phyloP scores from a whole-genome alignment of 345 rosid species.

The Salix caprea region DNA sequence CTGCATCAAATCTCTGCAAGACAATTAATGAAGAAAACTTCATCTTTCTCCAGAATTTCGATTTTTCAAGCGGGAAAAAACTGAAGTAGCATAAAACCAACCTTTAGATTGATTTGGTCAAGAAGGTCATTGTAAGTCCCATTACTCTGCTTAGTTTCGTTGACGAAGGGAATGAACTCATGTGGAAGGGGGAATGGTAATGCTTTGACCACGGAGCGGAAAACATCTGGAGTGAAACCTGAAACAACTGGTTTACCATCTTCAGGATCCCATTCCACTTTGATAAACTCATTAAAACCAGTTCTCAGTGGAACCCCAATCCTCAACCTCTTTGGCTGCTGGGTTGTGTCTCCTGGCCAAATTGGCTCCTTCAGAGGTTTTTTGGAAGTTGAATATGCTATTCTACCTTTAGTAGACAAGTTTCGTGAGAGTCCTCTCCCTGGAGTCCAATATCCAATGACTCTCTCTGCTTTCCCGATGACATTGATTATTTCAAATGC shows the following conservation, averaged over 20 bases:
- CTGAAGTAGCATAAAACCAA: background rate
- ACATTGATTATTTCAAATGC: constrained; percentile 38
- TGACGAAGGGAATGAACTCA: constrained; percentile 17
- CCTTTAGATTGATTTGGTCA: constrained; percentile 30
- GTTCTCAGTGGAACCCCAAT: constrained; percentile 31
- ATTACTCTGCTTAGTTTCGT: background rate
- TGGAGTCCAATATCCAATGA: constrained; percentile 30
- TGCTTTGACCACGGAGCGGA: constrained; percentile 24
- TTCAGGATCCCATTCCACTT: background rate
- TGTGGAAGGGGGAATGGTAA: constrained; percentile 22
- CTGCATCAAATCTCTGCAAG: constrained; percentile 16
- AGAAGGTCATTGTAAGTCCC: constrained; percentile 28
- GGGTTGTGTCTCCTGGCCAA: constrained; percentile 37
- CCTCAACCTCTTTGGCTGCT: constrained; percentile 25
- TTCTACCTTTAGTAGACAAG: background rate
- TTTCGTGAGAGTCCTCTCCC: constrained; percentile 1
- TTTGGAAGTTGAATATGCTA: background rate
- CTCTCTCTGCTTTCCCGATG: constrained; percentile 23
- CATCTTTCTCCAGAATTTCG: background rate
- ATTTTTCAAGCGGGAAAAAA: no score
- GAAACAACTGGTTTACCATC: background rate
- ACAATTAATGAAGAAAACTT: background rate
- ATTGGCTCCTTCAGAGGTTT: constrained; percentile 10
- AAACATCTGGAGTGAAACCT: constrained; percentile 41
- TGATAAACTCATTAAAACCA: constrained; percentile 24